A percentile compares a stretch with the other conserved stretches of the same genome.
Evolutionary conservation across 768 basidiomycete species (phyloP).

Genomic region (Chiua virens): DNA sequence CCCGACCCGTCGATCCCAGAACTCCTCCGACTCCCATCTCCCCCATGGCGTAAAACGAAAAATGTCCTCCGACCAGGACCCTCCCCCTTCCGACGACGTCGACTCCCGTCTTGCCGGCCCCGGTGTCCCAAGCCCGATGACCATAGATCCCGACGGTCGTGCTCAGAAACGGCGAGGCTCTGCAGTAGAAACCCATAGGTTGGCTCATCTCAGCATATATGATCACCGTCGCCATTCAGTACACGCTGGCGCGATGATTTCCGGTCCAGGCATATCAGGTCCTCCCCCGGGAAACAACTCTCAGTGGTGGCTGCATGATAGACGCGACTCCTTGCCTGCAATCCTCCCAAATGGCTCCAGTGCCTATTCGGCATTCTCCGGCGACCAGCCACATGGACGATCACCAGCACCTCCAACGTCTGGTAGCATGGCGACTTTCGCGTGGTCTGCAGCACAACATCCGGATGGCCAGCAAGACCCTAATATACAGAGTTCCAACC

Average conservation of each 20-base stretch:
- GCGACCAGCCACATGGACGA: conserved; percentile 64
- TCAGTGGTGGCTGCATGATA: conserved; percentile 63
- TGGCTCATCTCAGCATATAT: conserved; percentile 68
- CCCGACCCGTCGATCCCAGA: conserved; percentile 19
- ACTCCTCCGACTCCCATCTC: conserved; percentile 40
- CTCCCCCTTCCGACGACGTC: conserved; percentile 56
- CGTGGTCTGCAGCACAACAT: conserved; percentile 61
- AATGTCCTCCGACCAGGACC: conserved; percentile 68
- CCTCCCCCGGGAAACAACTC: conserved; percentile 20
- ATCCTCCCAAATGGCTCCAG: conserved; percentile 63
- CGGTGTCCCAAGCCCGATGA: conserved; percentile 61
- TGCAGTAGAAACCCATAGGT: conserved; percentile 72
- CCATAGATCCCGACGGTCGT: conserved; percentile 60
- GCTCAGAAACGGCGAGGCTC: conserved; percentile 84
- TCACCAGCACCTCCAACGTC: conserved; percentile 56
- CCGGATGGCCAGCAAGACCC: conserved; percentile 47
- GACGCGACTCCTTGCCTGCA: conserved; percentile 74
- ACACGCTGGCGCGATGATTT: conserved; percentile 53
- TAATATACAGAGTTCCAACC: conserved; percentile 40
- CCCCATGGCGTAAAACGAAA: conserved; percentile 78
- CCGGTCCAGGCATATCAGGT: conserved; percentile 27
- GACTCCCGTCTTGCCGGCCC: conserved; percentile 69
- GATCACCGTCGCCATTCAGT: conserved; percentile 78
- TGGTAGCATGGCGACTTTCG: conserved; percentile 64
- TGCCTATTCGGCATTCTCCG: conserved; percentile 56